These are phyloP conservation scores for Mallotus nudiflorus DNA, from an alignment of 345 rosid species.

Conservation along the genomic window DNA sequence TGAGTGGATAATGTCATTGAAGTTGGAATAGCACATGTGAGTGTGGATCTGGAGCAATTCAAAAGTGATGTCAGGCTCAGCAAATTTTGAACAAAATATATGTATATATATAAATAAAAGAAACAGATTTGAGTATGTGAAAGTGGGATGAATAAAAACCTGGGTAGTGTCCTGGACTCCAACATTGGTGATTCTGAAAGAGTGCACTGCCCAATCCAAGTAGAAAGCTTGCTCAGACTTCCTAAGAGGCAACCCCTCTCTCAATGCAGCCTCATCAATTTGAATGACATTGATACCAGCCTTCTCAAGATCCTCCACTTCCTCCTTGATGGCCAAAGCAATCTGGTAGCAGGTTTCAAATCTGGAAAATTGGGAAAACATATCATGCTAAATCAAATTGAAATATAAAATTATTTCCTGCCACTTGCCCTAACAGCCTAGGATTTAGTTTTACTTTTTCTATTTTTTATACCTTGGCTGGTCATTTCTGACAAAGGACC, in stretches of 20 bases:
- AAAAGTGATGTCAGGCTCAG: background rate
- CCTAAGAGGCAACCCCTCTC: slow-evolving; percentile 98
- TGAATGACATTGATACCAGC: slow-evolving; percentile 86
- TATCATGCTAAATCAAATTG: slow-evolving; percentile 8
- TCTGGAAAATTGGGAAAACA: slow-evolving; percentile 36
- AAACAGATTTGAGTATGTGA: background rate
- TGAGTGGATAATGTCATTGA: slow-evolving; percentile 96
- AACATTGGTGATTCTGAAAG: slow-evolving; percentile 92
- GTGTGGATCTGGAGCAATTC: slow-evolving; percentile 71
- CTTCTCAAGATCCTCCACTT: slow-evolving; percentile 96
- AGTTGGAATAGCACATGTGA: slow-evolving; percentile 99
- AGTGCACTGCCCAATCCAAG: slow-evolving; percentile 99
- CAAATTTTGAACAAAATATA: too few species aligned
- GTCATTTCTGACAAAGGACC: slow-evolving; percentile 98
- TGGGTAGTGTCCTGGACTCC: slow-evolving; percentile 91
- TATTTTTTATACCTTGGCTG: slow-evolving; percentile 97
- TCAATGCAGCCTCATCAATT: slow-evolving; percentile 98
- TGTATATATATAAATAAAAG: background rate
- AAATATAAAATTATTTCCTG: background rate
- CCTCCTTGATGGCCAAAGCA: slow-evolving; percentile 96
- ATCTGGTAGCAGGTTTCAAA: slow-evolving; percentile 94
- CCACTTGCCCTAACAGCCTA: background rate
- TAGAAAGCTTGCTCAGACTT: slow-evolving; percentile 97
- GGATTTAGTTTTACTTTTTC: background rate
- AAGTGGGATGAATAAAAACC: slow-evolving; percentile 45